These are phyloP conservation scores for Aspergillus egyptiacus DNA, from an alignment of 495 filamentous ascomycete genomes.

Conservation along the genomic window DNA sequence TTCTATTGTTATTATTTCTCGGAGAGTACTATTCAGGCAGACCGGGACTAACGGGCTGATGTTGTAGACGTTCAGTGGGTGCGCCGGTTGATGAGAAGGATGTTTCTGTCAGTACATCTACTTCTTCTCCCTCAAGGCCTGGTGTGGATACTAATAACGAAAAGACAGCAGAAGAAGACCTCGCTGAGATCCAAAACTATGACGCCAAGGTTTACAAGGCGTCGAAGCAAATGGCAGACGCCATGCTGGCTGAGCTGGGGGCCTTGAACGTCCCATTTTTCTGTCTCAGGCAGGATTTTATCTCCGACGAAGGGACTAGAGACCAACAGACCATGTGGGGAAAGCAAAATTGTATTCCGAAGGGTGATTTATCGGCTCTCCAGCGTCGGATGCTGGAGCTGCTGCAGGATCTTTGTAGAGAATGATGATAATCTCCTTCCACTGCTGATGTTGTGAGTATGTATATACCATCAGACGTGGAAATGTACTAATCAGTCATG, in stretches of 20 bases:
- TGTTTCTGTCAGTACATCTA: conserved; percentile 30
- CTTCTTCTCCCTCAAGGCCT: background rate
- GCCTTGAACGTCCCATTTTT: conserved; percentile 63
- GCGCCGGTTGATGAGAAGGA: conserved; percentile 32
- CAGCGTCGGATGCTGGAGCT: conserved; percentile 57
- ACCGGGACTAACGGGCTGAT: too few relatives aligned
- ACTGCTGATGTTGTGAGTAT: background rate
- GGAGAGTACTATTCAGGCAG: too few relatives aligned
- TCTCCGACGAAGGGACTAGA: conserved; percentile 17
- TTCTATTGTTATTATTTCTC: background rate
- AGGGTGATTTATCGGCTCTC: conserved; percentile 45
- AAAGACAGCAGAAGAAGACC: conserved; percentile 40
- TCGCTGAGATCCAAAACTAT: conserved; percentile 51
- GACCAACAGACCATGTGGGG: background rate
- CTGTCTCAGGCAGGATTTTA: conserved; percentile 38
- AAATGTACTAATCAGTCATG: too few relatives aligned
- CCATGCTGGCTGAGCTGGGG: conserved; percentile 50
- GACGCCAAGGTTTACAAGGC: conserved; percentile 58
- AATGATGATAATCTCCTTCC: conserved; percentile 18
- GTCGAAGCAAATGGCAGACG: conserved; percentile 51
- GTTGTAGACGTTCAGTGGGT: conserved; percentile 39
- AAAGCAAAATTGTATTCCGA: conserved; percentile 21
- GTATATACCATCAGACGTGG: background rate
- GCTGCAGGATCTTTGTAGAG: conserved; percentile 55
- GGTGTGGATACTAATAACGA: conserved; percentile 4